phyloP scores from a whole-genome alignment of 2,329 filamentous ascomycete genomes.

The Colletotrichum sp. region DNA sequence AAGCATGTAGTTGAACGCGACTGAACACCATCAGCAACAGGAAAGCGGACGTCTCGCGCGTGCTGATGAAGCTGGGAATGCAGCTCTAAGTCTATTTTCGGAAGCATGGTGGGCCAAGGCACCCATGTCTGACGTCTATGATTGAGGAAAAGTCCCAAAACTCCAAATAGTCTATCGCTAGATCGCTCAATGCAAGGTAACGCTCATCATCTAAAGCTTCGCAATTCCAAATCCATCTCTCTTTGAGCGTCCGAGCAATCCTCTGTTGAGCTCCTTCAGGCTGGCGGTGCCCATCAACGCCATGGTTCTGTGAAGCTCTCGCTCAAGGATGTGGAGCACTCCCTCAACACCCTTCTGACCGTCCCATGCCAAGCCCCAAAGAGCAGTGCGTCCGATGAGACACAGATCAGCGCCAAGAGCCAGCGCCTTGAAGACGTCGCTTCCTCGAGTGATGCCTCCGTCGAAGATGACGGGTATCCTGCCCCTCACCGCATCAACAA shows the following conservation, averaged over 20 bases:
- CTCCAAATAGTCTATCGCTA: background rate
- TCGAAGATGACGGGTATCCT: constrained; percentile 27
- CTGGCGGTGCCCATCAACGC: constrained; percentile 12
- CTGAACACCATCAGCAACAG: background rate
- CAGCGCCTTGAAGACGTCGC: constrained; percentile 18
- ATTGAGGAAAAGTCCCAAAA: background rate
- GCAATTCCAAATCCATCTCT: constrained; percentile 10
- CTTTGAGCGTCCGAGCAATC: constrained; percentile 2
- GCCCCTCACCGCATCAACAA: constrained; percentile 4
- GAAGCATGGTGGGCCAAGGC: background rate
- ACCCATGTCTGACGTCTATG: background rate
- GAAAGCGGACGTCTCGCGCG: fast-evolving
- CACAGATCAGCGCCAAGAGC: constrained; percentile 13
- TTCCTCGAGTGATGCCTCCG: constrained; percentile 14
- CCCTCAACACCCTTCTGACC: constrained; percentile 20
- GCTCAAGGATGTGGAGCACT: constrained; percentile 13
- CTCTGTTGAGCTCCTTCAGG: constrained; percentile 10
- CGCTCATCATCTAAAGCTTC: background rate
- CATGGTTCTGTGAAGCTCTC: constrained; percentile 12
- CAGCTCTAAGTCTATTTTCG: background rate
- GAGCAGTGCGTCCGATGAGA: constrained; percentile 12
- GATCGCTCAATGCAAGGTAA: background rate
- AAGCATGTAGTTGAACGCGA: background rate
- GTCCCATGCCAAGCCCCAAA: constrained; percentile 20
- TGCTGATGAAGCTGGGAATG: background rate